Base-by-base conservation (phyloP, 106 monocot genomes). In the Acanthochlamys bracteata region DNA sequence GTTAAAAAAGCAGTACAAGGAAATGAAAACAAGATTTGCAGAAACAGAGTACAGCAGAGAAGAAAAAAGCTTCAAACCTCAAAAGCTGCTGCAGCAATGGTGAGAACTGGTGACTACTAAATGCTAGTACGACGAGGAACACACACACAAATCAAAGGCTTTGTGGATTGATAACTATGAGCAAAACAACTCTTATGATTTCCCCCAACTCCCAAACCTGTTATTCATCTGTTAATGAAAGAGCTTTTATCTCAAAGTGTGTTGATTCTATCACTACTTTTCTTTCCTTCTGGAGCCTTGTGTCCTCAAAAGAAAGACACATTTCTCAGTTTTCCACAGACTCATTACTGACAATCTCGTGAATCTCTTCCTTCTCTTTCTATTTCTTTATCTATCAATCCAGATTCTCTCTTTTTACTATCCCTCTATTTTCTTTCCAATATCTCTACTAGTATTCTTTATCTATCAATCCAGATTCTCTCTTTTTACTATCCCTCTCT, bases 311-410 rank as follows among this genome's bases (percentile, higher is more conserved):
- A 33, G 14, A 27, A 33, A 59, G 24, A 59, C 26, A 59, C 26
- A 58, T 59, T 59, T 25, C 49, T 17, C 2, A 1, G 43, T 11
- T n/a, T 23, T 42, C 10, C 51, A 15, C 51, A 51, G 43, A 10
- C 63, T 10, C 49, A 49, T 12, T 17, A 21, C 42, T 23, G 43
- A 63, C 63, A 63, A n/a, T 61, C 61, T 61, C 61, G 40, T 61
- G 61, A 63, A 63, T n/a, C 43, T 19, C 42, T 4, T 0, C 13
- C 19, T 4, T 2, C 9, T 2, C 20, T 55, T 20, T 55, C 22
- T 20, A 8, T 55, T 20, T 55, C 9, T 55, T 49, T 49, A 45
- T 7, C 43, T 49, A 14, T 17, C 49, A 33, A 33, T 51, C 4
- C 51, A 51, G 11, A 25, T 59, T 14, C 2, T 25, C 3, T 2